Conservation (phyloP, 305 asterid species). For the Stenogyne calaminthoides region DNA sequence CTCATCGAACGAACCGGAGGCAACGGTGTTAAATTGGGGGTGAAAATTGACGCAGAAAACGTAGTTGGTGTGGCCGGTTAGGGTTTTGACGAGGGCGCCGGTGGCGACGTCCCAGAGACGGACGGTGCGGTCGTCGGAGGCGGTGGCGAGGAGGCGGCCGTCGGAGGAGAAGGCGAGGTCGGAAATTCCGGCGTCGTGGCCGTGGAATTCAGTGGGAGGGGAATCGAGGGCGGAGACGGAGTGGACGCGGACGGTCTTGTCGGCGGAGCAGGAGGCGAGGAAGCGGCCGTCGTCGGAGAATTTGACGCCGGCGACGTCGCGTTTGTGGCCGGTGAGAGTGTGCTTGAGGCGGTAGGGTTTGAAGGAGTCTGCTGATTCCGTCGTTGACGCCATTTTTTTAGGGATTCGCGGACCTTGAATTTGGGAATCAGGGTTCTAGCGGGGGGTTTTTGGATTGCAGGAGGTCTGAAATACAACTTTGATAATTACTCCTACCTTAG, state of each 20-base stretch:
- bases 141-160: conserved; percentile 76
- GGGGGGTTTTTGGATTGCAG: conserved; percentile 12
- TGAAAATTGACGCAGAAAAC: conserved; percentile 87
- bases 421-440: conserved; percentile 25
- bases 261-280: conserved; percentile 86
- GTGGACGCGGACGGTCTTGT: conserved; percentile 80
- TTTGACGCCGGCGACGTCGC: conserved; percentile 74
- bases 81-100: conserved; percentile 75
- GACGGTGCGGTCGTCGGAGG: conserved; percentile 87
- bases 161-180: conserved; percentile 83
- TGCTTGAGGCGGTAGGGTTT: conserved; percentile 74
- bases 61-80: conserved; percentile 82
- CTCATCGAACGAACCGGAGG: conserved; percentile 91
- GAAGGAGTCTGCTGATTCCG: conserved; percentile 49
- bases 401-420: background rate
- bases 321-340: conserved; percentile 77
- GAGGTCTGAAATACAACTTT: background rate
- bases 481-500: background rate
- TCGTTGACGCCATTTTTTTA: conserved; percentile 34
- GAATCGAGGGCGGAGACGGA: conserved; percentile 44
- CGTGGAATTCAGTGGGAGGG: conserved; percentile 56
- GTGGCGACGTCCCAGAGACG: conserved; percentile 81
- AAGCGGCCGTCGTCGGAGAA: conserved; percentile 83
- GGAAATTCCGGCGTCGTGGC: conserved; percentile 86
- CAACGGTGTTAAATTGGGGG: conserved; percentile 86